These are phyloP conservation scores for Papilionanthe hybrid DNA, from an alignment of 116 monocot species.

Conservation along the genomic window DNA sequence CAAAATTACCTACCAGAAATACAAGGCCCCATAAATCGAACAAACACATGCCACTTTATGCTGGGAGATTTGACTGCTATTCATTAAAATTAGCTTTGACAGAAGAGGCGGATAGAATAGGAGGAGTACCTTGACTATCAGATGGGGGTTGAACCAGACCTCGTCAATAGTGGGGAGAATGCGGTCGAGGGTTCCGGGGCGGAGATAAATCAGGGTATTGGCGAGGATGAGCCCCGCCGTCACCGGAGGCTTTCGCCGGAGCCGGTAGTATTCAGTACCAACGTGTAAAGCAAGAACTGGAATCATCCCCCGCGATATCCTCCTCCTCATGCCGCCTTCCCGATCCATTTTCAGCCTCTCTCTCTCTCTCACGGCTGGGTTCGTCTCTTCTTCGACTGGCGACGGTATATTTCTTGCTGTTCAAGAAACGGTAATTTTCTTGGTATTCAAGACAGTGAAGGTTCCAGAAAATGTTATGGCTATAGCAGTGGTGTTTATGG, in stretches of 20 bases:
- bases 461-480: no score
- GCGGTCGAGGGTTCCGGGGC: conserved; percentile 51
- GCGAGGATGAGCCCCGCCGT: conserved; percentile 72
- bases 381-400: neutral
- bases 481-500: no score
- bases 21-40: neutral
- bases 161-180: conserved; percentile 52
- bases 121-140: conserved; percentile 62
- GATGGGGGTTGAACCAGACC: conserved; percentile 68
- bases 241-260: conserved; percentile 58
- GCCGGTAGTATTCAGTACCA: conserved; percentile 51
- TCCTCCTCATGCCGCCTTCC: conserved; percentile 17
- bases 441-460: no score
- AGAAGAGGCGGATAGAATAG: neutral
- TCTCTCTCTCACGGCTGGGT: neutral
- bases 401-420: neutral
- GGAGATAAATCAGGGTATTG: conserved; percentile 69
- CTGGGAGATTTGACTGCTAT: neutral
- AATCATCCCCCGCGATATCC: conserved; percentile 47
- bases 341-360: conserved; percentile 2
- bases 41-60: neutral
- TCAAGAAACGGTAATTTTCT: neutral
- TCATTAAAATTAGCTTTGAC: neutral
- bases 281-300: conserved; percentile 77
- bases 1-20: neutral